These are phyloP conservation scores for Penicillium freii DNA, from an alignment of 2,329 filamentous ascomycete genomes.

Conservation along the genomic window DNA sequence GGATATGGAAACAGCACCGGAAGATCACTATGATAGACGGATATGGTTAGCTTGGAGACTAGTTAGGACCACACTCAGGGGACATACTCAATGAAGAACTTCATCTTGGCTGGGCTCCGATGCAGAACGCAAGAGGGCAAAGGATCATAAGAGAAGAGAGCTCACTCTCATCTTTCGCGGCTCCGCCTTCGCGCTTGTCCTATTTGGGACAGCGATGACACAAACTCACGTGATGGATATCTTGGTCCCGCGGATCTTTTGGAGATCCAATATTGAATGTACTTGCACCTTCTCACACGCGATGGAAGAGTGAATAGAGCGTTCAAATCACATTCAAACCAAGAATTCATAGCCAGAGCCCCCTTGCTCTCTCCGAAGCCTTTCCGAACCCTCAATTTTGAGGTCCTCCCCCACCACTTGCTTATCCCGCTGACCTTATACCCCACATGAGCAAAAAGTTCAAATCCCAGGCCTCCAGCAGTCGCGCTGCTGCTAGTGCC, in stretches of 20 bases:
- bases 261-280: conserved; percentile 8
- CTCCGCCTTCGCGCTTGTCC: conserved; percentile 29
- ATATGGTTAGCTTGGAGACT: conserved; percentile 10
- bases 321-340: background rate
- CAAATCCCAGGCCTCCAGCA: conserved; percentile 64
- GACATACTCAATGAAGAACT: conserved; percentile 71
- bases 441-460: conserved; percentile 58
- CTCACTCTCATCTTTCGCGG: conserved; percentile 17
- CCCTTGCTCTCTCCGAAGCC: conserved; percentile 4
- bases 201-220: conserved; percentile 34
- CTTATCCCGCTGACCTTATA: conserved; percentile 28
- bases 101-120: conserved; percentile 56
- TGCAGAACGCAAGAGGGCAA: conserved; percentile 17
- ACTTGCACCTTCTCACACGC: background rate
- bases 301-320: conserved; percentile 1
- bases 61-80: background rate
- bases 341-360: background rate
- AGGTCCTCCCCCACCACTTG: conserved; percentile 22
- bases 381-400: conserved; percentile 6
- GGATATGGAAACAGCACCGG: conserved; percentile 73
- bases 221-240: conserved; percentile 34
- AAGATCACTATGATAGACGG: conserved; percentile 53
- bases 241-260: conserved; percentile 25
- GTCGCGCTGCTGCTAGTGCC: conserved; percentile 54
- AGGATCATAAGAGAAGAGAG: conserved; percentile 11